phyloP scores from a whole-genome alignment of 306 rosid species.

The Trifolium pratense region DNA sequence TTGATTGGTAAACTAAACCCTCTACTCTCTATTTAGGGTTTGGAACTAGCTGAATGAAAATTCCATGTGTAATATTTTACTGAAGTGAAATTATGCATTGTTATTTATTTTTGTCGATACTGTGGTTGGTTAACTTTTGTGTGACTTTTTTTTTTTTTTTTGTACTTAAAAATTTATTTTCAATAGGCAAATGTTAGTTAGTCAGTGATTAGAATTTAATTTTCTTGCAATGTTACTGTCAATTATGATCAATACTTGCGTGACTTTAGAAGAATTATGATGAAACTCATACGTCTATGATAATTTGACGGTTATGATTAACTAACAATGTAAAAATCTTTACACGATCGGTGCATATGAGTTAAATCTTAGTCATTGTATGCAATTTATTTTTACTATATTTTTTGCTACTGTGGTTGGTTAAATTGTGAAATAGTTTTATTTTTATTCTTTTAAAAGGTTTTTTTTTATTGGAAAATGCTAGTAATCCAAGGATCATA shows the following conservation, averaged over 20 bases:
- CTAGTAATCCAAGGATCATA: neutral
- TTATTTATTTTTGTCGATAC: neutral
- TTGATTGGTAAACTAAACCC: conserved; percentile 62
- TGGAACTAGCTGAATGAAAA: neutral
- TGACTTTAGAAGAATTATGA: neutral
- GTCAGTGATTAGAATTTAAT: neutral
- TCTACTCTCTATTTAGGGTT: conserved; percentile 41
- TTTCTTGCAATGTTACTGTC: neutral
- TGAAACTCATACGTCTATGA: neutral
- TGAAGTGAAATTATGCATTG: neutral
- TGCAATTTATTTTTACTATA: neutral
- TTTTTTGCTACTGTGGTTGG: neutral
- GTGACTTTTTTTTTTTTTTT: neutral
- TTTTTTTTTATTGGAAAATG: neutral
- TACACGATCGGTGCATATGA: neutral
- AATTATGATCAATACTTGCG: neutral
- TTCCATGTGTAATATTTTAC: neutral
- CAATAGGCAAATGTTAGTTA: neutral
- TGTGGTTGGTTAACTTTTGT: neutral
- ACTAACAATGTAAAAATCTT: neutral
- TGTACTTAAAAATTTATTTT: too few relatives aligned
- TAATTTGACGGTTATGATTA: neutral
- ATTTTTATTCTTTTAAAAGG: neutral
- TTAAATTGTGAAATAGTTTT: neutral
- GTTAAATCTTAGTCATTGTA: neutral